Conservation (phyloP, 2,329 filamentous ascomycete genomes). For the Arthrobotrys iridis region DNA sequence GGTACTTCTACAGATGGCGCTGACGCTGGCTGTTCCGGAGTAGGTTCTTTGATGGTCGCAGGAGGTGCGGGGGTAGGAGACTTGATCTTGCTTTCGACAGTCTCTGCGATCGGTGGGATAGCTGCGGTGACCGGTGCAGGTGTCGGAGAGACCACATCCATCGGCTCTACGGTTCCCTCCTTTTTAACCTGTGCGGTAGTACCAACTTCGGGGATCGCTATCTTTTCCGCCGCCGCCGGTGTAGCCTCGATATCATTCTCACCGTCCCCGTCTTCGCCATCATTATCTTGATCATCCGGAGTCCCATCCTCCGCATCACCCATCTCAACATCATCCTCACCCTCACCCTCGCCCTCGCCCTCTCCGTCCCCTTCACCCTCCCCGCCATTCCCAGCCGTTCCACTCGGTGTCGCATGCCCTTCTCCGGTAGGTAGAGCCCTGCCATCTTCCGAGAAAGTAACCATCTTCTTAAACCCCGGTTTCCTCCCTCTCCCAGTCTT, state of each 20-base stretch:
- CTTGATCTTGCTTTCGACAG: background rate
- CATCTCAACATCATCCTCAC: slow-evolving; percentile 51
- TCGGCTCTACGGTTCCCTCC: slow-evolving; percentile 31
- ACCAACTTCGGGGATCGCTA: slow-evolving; percentile 17
- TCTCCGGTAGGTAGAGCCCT: slow-evolving; percentile 46
- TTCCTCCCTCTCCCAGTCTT: slow-evolving; percentile 56
- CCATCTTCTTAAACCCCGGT: slow-evolving; percentile 57
- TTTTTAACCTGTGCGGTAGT: slow-evolving; percentile 22
- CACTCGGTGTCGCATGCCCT: slow-evolving; percentile 29
- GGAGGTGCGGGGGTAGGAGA: slow-evolving; percentile 5
- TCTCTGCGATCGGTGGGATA: slow-evolving; percentile 7
- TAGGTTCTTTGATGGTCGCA: background rate
- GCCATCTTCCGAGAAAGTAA: slow-evolving; percentile 49
- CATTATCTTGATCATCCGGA: slow-evolving; percentile 45
- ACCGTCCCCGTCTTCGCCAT: slow-evolving; percentile 22
- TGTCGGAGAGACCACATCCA: slow-evolving; percentile 27
- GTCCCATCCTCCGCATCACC: slow-evolving; percentile 49
- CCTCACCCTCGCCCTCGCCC: slow-evolving; percentile 23
- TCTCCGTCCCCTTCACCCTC: slow-evolving; percentile 16
- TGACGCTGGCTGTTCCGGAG: slow-evolving; percentile 1
- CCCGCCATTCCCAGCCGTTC: slow-evolving; percentile 3
- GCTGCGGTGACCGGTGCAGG: background rate
- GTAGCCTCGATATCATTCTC: slow-evolving; percentile 13
- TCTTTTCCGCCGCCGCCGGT: slow-evolving; percentile 14
- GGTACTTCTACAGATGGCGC: background rate